Evolutionary conservation across 2,329 filamentous ascomycete genomes (phyloP).

Genomic region (Neospermospora avenae): DNA sequence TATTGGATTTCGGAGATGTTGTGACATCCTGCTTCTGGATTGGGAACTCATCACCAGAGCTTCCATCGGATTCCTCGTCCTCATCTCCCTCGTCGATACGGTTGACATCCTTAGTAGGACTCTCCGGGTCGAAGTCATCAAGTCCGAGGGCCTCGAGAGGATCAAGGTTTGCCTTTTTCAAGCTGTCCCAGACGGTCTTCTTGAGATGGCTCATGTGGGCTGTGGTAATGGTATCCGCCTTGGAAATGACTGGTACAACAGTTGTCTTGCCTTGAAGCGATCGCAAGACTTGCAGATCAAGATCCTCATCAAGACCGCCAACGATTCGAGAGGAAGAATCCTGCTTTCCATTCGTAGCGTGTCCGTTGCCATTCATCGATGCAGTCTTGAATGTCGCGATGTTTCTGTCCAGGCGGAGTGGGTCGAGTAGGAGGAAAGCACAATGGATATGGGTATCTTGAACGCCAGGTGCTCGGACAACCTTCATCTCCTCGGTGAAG

Average conservation of each 20-base stretch:
- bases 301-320: slow-evolving; percentile 77
- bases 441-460: slow-evolving; percentile 98
- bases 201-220: slow-evolving; percentile 92
- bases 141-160: slow-evolving; percentile 83
- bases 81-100: slow-evolving; percentile 56
- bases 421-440: slow-evolving; percentile 89
- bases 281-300: slow-evolving; percentile 87
- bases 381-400: slow-evolving; percentile 62
- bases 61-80: slow-evolving; percentile 34
- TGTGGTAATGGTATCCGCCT: slow-evolving; percentile 94
- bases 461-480: slow-evolving; percentile 85
- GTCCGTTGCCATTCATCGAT: slow-evolving; percentile 45
- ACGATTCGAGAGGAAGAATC: slow-evolving; percentile 43
- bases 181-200: slow-evolving; percentile 81
- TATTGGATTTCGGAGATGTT: slow-evolving; percentile 35
- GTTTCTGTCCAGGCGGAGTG: slow-evolving; percentile 78
- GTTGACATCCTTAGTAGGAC: slow-evolving; percentile 42
- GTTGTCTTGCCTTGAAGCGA: slow-evolving; percentile 90
- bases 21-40: slow-evolving; percentile 32
- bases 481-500: slow-evolving; percentile 96
- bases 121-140: slow-evolving; percentile 67
- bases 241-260: slow-evolving; percentile 91
- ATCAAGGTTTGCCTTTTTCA: slow-evolving; percentile 83
- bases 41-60: slow-evolving; percentile 38
- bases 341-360: slow-evolving; percentile 47